Base-by-base conservation (phyloP, 768 basidiomycete genomes). In the Podaxis sp. region DNA sequence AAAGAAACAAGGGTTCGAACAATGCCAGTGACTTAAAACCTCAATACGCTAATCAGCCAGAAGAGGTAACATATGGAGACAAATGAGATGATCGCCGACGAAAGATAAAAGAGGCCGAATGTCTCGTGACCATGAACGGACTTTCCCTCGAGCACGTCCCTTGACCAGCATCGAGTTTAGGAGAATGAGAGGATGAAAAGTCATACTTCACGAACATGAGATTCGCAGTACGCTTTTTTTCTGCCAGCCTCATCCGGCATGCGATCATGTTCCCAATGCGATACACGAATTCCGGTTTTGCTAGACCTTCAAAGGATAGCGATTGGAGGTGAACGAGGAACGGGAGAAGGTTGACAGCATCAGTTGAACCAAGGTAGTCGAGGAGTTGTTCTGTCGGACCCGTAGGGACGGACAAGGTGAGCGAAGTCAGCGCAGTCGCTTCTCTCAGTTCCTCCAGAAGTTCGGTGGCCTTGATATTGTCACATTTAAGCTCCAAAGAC, bases 241-340 rank as follows among this genome's bases (percentile, higher is more conserved):
- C 49, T 2, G 61, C 54, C 46, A 62, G n/a, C 36, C 55, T 50
- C 36, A 49, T 62, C 11, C 61, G 61, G 33, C 61, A 50, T 36
- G 61, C 54, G 22, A 62, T 55, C 61, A 62, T 55, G 0, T 56
- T 55, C 24, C 55, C 47, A 49, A 62, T 62, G n/a, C 61, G 61
- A 19, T 56, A 62, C 46, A 62, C 61, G 37, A 62, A 62, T 9
- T 62, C 61, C 15, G 61, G 61, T 27, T 62, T 62, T 19, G 61
- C 61, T 12, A 40, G 37, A 3, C 43, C 61, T 50, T 62, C 61
- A 12, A 62, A 62, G 11, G 61, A 62, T 24, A 62, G 37, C 5
- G 61, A 62, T 17, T 40, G 47, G 22, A 62, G 55, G 11, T 56
- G 36, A 22, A 62, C 46, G 25, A 62, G 61, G 37, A 62, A 56